phyloP scores from a whole-genome alignment of 441 rosid genomes.

The Raphanus hybrid region DNA sequence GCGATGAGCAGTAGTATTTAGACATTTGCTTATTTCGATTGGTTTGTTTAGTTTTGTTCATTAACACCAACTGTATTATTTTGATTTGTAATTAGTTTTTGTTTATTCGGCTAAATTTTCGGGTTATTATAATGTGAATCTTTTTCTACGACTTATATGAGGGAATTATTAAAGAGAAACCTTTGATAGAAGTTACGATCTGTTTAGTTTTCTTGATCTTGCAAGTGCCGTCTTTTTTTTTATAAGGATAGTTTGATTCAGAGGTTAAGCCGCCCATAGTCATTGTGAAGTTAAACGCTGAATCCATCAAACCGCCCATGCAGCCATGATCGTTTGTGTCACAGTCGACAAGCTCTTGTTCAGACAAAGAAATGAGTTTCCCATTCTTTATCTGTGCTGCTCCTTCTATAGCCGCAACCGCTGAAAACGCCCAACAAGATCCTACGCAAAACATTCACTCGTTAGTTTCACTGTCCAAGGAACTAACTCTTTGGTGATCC shows the following conservation, averaged over 20 bases:
- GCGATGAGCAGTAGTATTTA: not conserved
- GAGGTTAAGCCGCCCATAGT: slow-evolving; percentile 46
- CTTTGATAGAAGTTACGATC: slow-evolving; percentile 34
- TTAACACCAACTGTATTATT: not conserved
- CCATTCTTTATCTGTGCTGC: slow-evolving; percentile 40
- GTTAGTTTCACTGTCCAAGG: not conserved
- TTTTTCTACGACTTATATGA: slow-evolving; percentile 11
- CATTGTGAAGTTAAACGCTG: slow-evolving; percentile 46
- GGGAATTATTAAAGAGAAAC: slow-evolving; percentile 15
- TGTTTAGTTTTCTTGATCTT: slow-evolving; percentile 20
- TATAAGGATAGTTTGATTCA: slow-evolving; percentile 49
- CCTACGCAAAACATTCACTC: slow-evolving; percentile 39
- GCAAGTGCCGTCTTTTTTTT: slow-evolving; percentile 44
- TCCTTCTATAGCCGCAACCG: slow-evolving; percentile 53
- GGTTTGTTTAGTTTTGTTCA: not conserved
- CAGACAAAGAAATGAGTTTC: slow-evolving; percentile 42
- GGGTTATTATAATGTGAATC: not conserved
- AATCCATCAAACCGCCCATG: slow-evolving; percentile 44
- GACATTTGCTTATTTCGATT: not conserved
- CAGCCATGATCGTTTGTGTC: slow-evolving; percentile 38
- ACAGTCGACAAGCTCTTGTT: slow-evolving; percentile 45
- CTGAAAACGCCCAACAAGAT: slow-evolving; percentile 60
- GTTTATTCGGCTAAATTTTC: no score
- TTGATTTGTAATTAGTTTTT: not conserved
- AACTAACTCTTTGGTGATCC: not conserved